phyloP scores from a whole-genome alignment of 2,329 filamentous ascomycete genomes.

The Fusarium nanum region DNA sequence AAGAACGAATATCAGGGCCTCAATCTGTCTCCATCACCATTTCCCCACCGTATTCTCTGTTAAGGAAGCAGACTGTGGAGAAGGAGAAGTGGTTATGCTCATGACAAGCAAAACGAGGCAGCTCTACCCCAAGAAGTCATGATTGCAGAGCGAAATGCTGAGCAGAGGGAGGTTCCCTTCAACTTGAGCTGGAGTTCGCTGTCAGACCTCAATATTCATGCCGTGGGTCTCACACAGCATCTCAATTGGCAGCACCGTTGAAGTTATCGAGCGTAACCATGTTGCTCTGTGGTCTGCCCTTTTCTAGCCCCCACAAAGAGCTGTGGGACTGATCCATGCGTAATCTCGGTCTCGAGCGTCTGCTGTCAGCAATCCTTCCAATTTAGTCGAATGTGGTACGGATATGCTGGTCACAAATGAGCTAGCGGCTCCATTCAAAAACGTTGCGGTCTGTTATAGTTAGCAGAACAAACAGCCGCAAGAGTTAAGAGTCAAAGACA shows the following conservation, averaged over 20 bases:
- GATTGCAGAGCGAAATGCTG: neutral
- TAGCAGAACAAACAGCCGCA: neutral
- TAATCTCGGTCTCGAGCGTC: neutral
- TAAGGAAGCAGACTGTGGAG: neutral
- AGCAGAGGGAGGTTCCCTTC: neutral
- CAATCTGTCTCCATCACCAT: neutral
- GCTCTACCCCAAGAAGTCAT: neutral
- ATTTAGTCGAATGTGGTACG: neutral
- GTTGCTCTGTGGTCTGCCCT: neutral
- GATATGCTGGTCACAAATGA: neutral
- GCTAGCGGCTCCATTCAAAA: neutral
- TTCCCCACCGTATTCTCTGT: neutral
- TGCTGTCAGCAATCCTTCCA: constrained; percentile 2
- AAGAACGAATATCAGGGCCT: neutral
- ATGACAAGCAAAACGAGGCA: neutral
- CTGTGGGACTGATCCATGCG: neutral
- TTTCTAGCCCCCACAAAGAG: neutral
- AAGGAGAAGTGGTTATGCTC: neutral
- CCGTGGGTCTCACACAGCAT: neutral
- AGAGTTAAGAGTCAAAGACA: neutral
- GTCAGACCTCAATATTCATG: neutral
- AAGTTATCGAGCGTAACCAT: neutral
- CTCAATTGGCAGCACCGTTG: neutral
- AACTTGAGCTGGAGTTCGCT: neutral
- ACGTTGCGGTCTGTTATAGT: neutral